A percentile compares a stretch with the other conserved stretches of the same genome.
Conservation (phyloP, 2,329 filamentous ascomycete species). For the Aspergillus fumigatiaffinis region DNA sequence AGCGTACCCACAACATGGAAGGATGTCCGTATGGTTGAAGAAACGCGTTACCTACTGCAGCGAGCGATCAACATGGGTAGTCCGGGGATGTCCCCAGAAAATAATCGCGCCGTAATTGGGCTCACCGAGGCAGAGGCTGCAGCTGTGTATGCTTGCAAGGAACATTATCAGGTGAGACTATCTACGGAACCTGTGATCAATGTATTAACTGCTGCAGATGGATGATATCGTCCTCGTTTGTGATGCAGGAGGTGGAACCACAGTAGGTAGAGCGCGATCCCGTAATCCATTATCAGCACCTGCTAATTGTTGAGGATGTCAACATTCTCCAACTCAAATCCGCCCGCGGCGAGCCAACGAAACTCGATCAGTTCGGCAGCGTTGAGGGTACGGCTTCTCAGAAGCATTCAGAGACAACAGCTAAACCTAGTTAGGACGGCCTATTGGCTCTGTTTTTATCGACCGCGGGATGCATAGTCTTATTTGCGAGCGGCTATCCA, state of each 20-base stretch:
- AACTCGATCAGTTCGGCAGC: constrained; percentile 23
- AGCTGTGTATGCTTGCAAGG: constrained; percentile 46
- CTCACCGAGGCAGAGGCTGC: constrained; percentile 54
- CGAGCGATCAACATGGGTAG: constrained; percentile 26
- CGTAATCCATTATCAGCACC: no score
- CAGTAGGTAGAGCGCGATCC: constrained; percentile 9
- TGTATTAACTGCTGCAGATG: constrained; percentile 15
- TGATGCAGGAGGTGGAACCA: constrained; percentile 50
- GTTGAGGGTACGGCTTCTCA: constrained; percentile 16
- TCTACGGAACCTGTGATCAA: not conserved
- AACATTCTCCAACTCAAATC: constrained; percentile 27
- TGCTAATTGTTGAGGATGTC: constrained; percentile 22
- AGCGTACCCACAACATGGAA: constrained; percentile 44
- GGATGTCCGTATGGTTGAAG: constrained; percentile 33
- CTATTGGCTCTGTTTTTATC: constrained; percentile 37
- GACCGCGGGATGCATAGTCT: constrained; percentile 27
- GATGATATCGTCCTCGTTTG: constrained; percentile 48
- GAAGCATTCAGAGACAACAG: not conserved
- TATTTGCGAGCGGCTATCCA: constrained; percentile 18
- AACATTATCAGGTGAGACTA: constrained; percentile 18
- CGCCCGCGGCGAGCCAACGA: constrained; percentile 17
- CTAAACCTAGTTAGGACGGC: constrained; percentile 16
- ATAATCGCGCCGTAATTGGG: constrained; percentile 42
- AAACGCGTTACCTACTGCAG: constrained; percentile 28
- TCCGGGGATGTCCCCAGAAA: not conserved